Evolutionary conservation across 495 filamentous ascomycete genomes (phyloP), one percentile per base, ranked within the genome.

Genomic region (Annulohypoxylon bovei): DNA sequence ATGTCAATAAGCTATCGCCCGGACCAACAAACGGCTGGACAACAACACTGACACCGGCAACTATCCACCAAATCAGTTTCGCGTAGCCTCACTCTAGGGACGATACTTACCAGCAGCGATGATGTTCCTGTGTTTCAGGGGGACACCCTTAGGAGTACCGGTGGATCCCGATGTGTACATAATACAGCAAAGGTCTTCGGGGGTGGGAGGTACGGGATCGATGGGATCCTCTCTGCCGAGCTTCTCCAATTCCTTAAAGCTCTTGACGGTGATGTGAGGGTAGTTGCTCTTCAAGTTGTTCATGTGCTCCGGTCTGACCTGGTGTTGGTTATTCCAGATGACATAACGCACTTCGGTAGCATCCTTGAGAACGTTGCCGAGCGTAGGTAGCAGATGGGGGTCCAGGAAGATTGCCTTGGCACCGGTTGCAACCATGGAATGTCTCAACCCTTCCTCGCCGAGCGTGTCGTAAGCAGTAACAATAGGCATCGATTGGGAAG

Each of bases 101-200:
- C 25, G 37, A 23, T 18, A 83, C 90, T 80, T 84, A 93, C 92
- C 89, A 53, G 95, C 91, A 70, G 92, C 95, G 73, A 99, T 84
- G 18, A 99, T 93, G 74, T 94, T 92, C 59, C 83, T 91, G 78
- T 99, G 95, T 73, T 90, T 95, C 70, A 99, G 80, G 30, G 93
- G 89, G 27, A 99, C 95, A 80, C 95, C 95, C 86, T 98, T 99
- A 35, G 95, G 95, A 0, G 94, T 88, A 53, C 95, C 95, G 4
- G 95, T 99, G n/a, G 95, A 97, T 44, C 95, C 95, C 30, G 95
- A 98, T 1, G 95, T 99, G 84, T 98, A 99, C 95, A 99, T 99
- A 79, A 99, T 97, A 78, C 95, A 97, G 86, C 92, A 95, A 11
- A 99, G 87, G 77, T 97, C 95, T 53, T 97, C 92, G 1, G 92